A percentile compares a stretch with the other conserved stretches of the same genome.
These are phyloP conservation scores for Ceratocystis harringtonii DNA, from an alignment of 2,329 filamentous ascomycete species.

Conservation along the genomic window DNA sequence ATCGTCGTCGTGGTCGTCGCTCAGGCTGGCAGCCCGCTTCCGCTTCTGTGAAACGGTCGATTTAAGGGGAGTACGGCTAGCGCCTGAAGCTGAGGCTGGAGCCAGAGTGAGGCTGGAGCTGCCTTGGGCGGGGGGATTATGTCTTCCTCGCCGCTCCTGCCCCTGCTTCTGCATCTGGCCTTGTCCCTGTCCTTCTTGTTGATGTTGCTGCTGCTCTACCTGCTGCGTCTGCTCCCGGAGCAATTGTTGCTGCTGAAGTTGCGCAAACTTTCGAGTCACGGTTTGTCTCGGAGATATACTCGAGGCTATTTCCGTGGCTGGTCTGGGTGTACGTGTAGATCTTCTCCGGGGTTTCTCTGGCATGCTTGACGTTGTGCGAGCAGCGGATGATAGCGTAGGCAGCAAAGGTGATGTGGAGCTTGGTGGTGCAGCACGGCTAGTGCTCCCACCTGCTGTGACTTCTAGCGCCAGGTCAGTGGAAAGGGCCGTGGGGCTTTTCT, in stretches of 20 bases:
- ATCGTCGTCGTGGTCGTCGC: not conserved
- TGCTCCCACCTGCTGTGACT: not conserved
- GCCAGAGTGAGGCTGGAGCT: not conserved
- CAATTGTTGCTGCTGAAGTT: not conserved
- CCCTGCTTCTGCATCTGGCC: not conserved
- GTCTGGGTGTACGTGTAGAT: not conserved
- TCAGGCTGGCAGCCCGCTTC: not conserved
- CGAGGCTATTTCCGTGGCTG: not conserved
- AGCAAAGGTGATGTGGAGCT: not conserved
- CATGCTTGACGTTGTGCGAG: not conserved
- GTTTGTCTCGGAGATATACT: constrained; percentile 1
- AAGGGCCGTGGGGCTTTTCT: not conserved
- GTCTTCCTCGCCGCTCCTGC: not conserved
- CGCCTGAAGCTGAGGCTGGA: not conserved
- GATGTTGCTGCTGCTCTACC: not conserved
- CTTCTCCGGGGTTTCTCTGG: not conserved
- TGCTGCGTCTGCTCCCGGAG: not conserved
- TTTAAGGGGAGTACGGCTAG: constrained; percentile 1
- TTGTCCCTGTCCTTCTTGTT: not conserved
- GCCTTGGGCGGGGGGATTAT: not conserved
- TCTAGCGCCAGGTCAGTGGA: not conserved
- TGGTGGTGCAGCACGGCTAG: not conserved
- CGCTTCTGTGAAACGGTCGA: not conserved
- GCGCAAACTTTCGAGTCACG: not conserved
- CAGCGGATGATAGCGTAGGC: not conserved